A percentile compares a stretch with the other conserved stretches of the same genome.
These are phyloP conservation scores for Trichophyton mentagrophytes DNA, from an alignment of 2,329 filamentous ascomycete species.

Conservation along the genomic window DNA sequence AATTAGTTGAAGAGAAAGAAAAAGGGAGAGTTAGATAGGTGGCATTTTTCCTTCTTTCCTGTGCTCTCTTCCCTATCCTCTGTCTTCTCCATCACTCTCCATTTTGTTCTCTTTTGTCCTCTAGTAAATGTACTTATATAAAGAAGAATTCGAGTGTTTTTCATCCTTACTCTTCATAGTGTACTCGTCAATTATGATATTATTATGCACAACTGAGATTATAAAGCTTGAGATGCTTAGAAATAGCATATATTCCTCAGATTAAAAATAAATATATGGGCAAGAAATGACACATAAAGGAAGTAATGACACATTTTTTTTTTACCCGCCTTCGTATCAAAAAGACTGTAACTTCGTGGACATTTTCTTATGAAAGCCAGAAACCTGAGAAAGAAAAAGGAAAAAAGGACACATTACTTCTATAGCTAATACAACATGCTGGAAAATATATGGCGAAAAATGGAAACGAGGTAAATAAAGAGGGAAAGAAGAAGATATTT, in stretches of 20 bases:
- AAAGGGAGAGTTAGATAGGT: neutral
- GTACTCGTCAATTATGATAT: neutral
- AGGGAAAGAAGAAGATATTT: neutral
- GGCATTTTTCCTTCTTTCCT: neutral
- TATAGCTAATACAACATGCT: slow-evolving; percentile 1
- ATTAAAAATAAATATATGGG: neutral
- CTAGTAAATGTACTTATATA: slow-evolving; percentile 6
- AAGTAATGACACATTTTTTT: neutral
- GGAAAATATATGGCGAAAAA: neutral
- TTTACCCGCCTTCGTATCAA: neutral
- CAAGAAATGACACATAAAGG: neutral
- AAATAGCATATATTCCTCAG: neutral
- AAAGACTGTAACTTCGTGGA: neutral
- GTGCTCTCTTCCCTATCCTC: slow-evolving; percentile 1
- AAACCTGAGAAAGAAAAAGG: neutral
- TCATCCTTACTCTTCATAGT: neutral
- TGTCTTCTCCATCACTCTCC: slow-evolving; percentile 4
- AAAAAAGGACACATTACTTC: neutral
- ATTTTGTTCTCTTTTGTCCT: slow-evolving; percentile 4
- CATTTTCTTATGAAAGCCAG: neutral
- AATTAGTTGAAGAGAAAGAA: neutral
- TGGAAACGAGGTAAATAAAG: neutral
- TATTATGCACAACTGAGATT: neutral
- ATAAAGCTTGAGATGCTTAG: neutral
- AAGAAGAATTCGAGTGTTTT: slow-evolving; percentile 4